These are phyloP conservation scores for Rhynchosporium secalis DNA, from an alignment of 2,329 filamentous ascomycete species.

Conservation along the genomic window DNA sequence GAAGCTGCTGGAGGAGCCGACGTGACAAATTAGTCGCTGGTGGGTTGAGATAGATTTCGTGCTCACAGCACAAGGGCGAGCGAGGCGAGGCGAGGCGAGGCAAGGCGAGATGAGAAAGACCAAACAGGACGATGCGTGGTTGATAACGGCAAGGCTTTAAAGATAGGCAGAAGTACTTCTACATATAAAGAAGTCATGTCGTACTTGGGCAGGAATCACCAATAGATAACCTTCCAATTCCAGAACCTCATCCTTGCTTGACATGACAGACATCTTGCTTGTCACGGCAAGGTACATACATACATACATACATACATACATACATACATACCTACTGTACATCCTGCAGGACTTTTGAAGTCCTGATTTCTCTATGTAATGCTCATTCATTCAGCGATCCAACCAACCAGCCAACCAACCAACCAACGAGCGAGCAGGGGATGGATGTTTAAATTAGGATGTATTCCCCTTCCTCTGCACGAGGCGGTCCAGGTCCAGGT, in stretches of 20 bases:
- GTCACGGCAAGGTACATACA: neutral
- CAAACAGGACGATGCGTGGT: neutral
- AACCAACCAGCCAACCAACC: too few relatives aligned
- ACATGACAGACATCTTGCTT: neutral
- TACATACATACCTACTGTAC: too few relatives aligned
- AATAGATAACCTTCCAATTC: neutral
- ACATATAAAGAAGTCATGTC: neutral
- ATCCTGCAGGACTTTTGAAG: neutral
- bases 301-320: too few relatives aligned
- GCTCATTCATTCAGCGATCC: too few relatives aligned
- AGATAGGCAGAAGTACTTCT: too few relatives aligned
- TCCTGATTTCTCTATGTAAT: neutral
- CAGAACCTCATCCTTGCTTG: neutral
- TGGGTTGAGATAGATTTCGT: neutral
- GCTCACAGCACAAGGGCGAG: neutral
- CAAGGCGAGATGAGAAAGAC: neutral
- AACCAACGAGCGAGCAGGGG: neutral
- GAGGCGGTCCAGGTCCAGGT: neutral
- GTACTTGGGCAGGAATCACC: neutral
- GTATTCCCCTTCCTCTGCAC: neutral
- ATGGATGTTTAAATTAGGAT: neutral
- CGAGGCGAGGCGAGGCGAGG: neutral
- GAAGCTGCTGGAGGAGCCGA: constrained; percentile 15
- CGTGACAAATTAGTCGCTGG: constrained; percentile 27
- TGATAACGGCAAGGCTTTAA: neutral